Evolutionary conservation across 805 yeast species (phyloP), one percentile per base, ranked within the genome.

Genomic region (Candida gorgasii): DNA sequence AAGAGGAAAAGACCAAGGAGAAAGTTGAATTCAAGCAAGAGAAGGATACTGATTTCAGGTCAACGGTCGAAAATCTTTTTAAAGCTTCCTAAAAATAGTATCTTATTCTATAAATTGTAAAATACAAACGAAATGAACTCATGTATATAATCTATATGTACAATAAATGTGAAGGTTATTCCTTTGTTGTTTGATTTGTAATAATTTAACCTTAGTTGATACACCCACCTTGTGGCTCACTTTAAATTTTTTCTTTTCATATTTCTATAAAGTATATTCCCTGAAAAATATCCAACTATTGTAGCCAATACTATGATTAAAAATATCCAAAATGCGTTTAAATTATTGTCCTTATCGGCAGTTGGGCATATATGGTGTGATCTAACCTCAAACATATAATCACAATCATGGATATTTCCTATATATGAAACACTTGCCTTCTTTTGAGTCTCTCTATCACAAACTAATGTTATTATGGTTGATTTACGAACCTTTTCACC

Each of bases 311-410:
- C 49, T 36, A 66, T 65, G 27, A 66, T 42, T 15, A 65, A 49
- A 41, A 66, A 63, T 9, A 66, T 65, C 71, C 69, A 66, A 40
- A 84, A 73, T 3, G 83, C 80, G 13, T 83, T 82, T 42, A 78
- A 62, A 46, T 84, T 80, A 54, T 82, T 83, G 9, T 74, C 78
- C 51, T 80, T 76, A 39, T 82, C 80, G 8, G 86, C 71, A 0
- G 89, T 84, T 0, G 95, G 87, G 61, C 97, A 89, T 0, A 95
- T 96, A 63, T 83, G 85, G 32, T 86, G 80, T 3, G 95, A 86
- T 50, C 89, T 67, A 23, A 88, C 89, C 56, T 89, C 96, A 59
- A 89, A 89, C 55, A 84, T 78, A 60, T 86, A 89, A 27, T 84
- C 79, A 62, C 97, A 89, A 48, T 89, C 86, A 58, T 87, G 78